Evolutionary conservation across 1,284 basidiomycete species (phyloP).

Genomic region (Tilletia indica): DNA sequence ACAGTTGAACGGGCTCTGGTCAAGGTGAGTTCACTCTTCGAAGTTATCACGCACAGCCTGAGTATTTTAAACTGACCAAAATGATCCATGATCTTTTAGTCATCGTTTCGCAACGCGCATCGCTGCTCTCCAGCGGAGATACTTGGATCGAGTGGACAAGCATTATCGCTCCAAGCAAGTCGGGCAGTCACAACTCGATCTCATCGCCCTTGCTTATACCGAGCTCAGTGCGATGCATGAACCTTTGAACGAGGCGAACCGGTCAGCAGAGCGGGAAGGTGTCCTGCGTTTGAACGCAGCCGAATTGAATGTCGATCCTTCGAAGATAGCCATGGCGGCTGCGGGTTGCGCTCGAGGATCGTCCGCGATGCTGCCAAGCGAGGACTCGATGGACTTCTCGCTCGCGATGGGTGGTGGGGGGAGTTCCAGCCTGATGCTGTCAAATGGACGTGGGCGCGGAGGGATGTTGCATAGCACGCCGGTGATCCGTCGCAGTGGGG

Average conservation of each 20-base stretch:
- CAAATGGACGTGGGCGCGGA: not conserved
- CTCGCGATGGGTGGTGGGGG: not conserved
- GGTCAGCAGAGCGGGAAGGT: not conserved
- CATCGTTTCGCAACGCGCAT: constrained; percentile 11
- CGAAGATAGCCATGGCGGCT: not conserved
- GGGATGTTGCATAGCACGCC: not conserved
- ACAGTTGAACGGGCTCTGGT: constrained; percentile 1
- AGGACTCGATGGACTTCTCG: constrained; percentile 15
- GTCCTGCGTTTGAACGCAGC: constrained; percentile 4
- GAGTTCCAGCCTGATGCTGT: too few relatives aligned
- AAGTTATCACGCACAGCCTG: too few relatives aligned
- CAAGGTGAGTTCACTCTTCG: not conserved
- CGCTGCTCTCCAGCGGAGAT: constrained; percentile 1
- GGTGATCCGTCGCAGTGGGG: not conserved
- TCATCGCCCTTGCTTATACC: not conserved
- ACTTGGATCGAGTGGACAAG: not conserved
- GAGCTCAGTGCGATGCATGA: constrained; percentile 1
- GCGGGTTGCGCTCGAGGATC: not conserved
- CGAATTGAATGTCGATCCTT: not conserved
- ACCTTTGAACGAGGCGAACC: not conserved
- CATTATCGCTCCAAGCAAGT: constrained; percentile 9
- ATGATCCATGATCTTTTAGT: not conserved
- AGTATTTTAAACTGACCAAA: not conserved
- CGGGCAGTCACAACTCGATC: not conserved
- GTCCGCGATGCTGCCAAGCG: not conserved